Conservation (phyloP, 148 eudicot genomes). For the Rheum nobile region DNA sequence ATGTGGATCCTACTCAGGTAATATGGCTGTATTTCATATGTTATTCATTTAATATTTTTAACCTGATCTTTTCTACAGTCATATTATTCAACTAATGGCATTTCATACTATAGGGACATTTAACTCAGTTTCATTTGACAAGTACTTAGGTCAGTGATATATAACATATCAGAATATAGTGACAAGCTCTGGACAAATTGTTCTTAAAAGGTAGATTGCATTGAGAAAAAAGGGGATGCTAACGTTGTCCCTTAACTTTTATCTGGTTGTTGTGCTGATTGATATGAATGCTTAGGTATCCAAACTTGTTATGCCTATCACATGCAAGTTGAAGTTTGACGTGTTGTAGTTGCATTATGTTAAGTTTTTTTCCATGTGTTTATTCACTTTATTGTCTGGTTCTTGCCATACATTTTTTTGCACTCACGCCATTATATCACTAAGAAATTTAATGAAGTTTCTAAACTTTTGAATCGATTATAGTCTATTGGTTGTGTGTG, state of each 20-base stretch:
- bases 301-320: neutral
- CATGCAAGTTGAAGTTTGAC: neutral
- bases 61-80: neutral
- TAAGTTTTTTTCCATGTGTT: too few species aligned
- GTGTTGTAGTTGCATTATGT: neutral
- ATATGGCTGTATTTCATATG: neutral
- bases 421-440: neutral
- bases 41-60: neutral
- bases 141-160: neutral
- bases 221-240: neutral
- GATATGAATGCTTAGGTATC: neutral
- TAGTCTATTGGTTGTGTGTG: neutral
- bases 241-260: neutral
- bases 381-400: neutral
- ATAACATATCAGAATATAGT: neutral
- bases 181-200: neutral
- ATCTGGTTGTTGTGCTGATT: neutral
- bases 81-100: neutral
- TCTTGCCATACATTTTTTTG: neutral
- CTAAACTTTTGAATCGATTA: neutral
- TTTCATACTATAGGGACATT: neutral
- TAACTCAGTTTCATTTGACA: neutral
- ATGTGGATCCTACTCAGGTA: slow-evolving; percentile 99
- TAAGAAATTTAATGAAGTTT: neutral
- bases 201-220: neutral